Percentiles rank a stretch among this genome's conserved stretches.
phyloP scores from a whole-genome alignment of 495 filamentous ascomycete genomes.

The Corynascus novoguineensis region DNA sequence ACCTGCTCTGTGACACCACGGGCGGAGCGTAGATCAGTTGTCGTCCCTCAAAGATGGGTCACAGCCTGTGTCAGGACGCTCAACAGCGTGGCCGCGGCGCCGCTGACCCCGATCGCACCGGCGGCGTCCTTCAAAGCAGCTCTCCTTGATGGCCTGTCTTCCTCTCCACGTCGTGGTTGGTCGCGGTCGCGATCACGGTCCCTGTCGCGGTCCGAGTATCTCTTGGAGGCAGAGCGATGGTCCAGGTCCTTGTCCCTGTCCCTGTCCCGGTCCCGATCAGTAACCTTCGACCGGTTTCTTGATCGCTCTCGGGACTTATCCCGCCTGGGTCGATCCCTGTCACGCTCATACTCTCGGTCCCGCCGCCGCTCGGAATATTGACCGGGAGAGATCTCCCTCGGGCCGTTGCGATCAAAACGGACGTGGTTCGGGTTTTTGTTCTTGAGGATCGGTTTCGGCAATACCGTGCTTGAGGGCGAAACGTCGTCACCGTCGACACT shows the following conservation, averaged over 20 bases:
- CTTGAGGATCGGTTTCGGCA: constrained; percentile 48
- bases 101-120: constrained; percentile 45
- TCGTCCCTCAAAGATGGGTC: constrained; percentile 24
- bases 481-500: constrained; percentile 25
- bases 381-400: constrained; percentile 29
- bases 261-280: constrained; percentile 26
- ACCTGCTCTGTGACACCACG: no score
- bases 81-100: constrained; percentile 47
- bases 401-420: constrained; percentile 39
- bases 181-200: constrained; percentile 30
- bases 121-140: constrained; percentile 38
- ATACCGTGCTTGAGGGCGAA: constrained; percentile 36
- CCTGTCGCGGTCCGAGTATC: constrained; percentile 14
- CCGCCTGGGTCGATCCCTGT: constrained; percentile 8
- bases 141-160: constrained; percentile 28
- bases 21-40: no score
- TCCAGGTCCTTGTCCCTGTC: constrained; percentile 24
- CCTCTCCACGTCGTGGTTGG: constrained; percentile 24
- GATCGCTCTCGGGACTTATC: background rate
- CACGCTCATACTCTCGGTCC: constrained; percentile 15
- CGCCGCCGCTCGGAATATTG: constrained; percentile 17
- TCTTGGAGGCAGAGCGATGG: background rate
- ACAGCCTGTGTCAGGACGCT: constrained; percentile 49
- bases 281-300: constrained; percentile 13
- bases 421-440: constrained; percentile 47